These are phyloP conservation scores for Amyloporia xantha DNA, from an alignment of 768 basidiomycete species.

Conservation along the genomic window DNA sequence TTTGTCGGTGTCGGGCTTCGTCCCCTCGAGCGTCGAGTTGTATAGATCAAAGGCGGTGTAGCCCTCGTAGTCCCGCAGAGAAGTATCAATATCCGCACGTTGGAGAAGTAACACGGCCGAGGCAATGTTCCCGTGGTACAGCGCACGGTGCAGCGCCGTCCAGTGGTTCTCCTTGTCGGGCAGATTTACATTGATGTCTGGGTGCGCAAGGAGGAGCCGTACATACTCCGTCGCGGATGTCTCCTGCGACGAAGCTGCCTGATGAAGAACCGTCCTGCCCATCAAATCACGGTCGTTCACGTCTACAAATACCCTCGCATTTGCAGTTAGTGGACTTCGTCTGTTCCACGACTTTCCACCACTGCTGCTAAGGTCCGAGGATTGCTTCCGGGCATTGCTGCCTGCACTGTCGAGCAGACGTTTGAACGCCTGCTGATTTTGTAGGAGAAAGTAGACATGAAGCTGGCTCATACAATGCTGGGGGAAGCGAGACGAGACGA, in stretches of 20 bases:
- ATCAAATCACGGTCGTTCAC: slow-evolving; percentile 69
- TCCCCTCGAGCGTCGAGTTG: slow-evolving; percentile 79
- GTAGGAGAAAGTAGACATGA: slow-evolving; percentile 67
- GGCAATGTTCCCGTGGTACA: slow-evolving; percentile 74
- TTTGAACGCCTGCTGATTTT: slow-evolving; percentile 72
- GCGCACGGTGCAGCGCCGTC: slow-evolving; percentile 84
- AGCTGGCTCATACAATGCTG: slow-evolving; percentile 61
- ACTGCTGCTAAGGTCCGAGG: slow-evolving; percentile 35
- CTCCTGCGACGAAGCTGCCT: slow-evolving; percentile 64
- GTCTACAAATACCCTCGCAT: slow-evolving; percentile 33
- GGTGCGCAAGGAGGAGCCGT: slow-evolving; percentile 66
- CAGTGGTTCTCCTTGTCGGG: slow-evolving; percentile 81
- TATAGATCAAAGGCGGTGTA: slow-evolving; percentile 91
- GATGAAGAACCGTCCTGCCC: slow-evolving; percentile 76
- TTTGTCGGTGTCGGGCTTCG: slow-evolving; percentile 42
- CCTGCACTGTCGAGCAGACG: slow-evolving; percentile 56
- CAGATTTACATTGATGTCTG: slow-evolving; percentile 72
- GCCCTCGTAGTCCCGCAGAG: slow-evolving; percentile 78
- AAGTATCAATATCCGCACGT: slow-evolving; percentile 62
- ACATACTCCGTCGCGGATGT: slow-evolving; percentile 68
- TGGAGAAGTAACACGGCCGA: slow-evolving; percentile 72
- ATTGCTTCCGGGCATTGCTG: slow-evolving; percentile 20
- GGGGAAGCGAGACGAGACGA: slow-evolving; percentile 12
- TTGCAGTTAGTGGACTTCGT: slow-evolving; percentile 31
- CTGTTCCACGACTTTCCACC: slow-evolving; percentile 54